phyloP scores from a whole-genome alignment of 202 grass and related monocot species.

The Schoenoplectus tabernaemontani region DNA sequence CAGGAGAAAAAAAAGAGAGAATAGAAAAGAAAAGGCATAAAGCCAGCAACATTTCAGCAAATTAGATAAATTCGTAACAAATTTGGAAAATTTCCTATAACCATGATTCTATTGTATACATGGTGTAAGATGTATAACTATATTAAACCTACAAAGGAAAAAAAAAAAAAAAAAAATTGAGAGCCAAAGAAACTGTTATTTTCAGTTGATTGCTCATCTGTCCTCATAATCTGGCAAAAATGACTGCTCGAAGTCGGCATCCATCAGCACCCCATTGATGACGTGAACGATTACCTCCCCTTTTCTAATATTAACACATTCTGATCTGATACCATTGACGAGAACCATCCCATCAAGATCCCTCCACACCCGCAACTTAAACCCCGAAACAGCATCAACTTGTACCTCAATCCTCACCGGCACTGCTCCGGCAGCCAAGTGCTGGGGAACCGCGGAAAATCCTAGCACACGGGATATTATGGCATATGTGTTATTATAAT shows the following conservation, averaged over 20 bases:
- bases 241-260: slow-evolving; percentile 63
- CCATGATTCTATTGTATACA: slow-evolving; percentile 6
- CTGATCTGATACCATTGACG: slow-evolving; percentile 57
- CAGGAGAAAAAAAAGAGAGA: too few relatives aligned
- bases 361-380: slow-evolving; percentile 40
- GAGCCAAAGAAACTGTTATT: not conserved
- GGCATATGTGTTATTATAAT: slow-evolving; percentile 37
- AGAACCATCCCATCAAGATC: slow-evolving; percentile 45
- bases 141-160: not conserved
- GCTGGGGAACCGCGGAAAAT: slow-evolving; percentile 57
- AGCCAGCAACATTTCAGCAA: not conserved
- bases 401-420: slow-evolving; percentile 14
- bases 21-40: not conserved
- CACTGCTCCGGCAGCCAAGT: slow-evolving; percentile 34
- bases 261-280: slow-evolving; percentile 66
- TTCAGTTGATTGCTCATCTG: slow-evolving; percentile 6
- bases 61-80: not conserved
- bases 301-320: slow-evolving; percentile 49
- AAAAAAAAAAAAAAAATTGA: not conserved
- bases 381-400: slow-evolving; percentile 60
- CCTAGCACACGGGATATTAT: slow-evolving; percentile 68
- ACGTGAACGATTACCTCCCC: slow-evolving; percentile 49
- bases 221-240: slow-evolving; percentile 32
- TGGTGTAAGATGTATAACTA: not conserved
- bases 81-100: not conserved